Base-by-base conservation (phyloP, 805 yeast genomes). In the Candida odintsovae region DNA sequence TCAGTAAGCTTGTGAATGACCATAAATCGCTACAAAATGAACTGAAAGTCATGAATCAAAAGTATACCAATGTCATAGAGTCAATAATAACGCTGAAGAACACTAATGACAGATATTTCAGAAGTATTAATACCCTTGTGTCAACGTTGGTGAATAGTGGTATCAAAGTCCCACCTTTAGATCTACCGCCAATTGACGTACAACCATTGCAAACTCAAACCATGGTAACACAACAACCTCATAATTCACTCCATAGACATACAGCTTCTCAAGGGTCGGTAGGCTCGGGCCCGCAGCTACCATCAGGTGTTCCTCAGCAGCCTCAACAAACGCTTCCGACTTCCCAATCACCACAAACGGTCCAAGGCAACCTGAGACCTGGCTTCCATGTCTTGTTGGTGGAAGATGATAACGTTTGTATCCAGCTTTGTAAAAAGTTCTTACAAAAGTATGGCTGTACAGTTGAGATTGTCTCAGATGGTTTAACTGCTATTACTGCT, bases 381-480 rank as follows among this genome's bases (percentile, higher is more conserved):
- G 80, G 81, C 21, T 80, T 83, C 62, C 90, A 83, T 58, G 92
- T 86, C 3, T 67, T 85, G 38, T 65, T 86, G 22, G 94, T 86
- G 15, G 95, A 85, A 64, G 95, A 85, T 65, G 95, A 84, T 63
- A 79, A 77, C 36, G 87, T 86, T 35, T 86, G 96, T 55, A 85
- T 89, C 44, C 87, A 85, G 52, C 71, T 92, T 10, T 87, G 97
- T 56, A 73, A 86, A 10, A 86, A 87, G 62, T 88, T 94, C 59
- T 65, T 94, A 47, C 78, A 80, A 60, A 86, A 88, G 58, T 89
- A 86, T 62, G 97, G 97, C 0, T 90, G 97, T 63, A 82, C 89
- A 13, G 96, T 92, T 5, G 92, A 94, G 41, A 88, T 90, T 18
- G 97, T 88, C 0, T 84, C 89, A 6, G 97, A 92, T 67, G 99